A percentile compares a stretch with the other conserved stretches of the same genome.
Conservation (phyloP, 2,329 filamentous ascomycete genomes). For the Tolypocladium ophioglossoides region DNA sequence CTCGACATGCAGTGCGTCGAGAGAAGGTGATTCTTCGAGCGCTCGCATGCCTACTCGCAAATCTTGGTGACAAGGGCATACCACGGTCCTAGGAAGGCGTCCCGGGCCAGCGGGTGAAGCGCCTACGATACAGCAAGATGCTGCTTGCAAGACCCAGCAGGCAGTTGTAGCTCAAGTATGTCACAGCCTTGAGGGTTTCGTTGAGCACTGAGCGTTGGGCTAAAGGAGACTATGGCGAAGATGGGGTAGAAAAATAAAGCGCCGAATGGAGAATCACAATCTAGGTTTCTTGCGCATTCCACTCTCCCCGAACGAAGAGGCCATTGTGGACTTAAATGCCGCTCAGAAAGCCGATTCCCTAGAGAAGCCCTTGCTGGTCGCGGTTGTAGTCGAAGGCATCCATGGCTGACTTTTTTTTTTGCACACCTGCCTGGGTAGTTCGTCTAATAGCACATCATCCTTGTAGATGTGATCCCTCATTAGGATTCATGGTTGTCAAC, state of each 20-base stretch:
- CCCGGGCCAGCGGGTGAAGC: slow-evolving; percentile 25
- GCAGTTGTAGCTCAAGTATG: neutral
- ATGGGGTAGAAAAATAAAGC: neutral
- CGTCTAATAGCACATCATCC: too few relatives aligned
- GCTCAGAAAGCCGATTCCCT: neutral
- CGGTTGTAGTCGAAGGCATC: neutral
- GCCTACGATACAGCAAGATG: slow-evolving; percentile 25
- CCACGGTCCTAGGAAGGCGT: slow-evolving; percentile 25
- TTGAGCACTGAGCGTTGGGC: neutral
- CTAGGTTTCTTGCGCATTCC: neutral
- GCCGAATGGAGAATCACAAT: neutral
- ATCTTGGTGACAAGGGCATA: slow-evolving; percentile 24
- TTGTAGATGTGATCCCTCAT: too few relatives aligned
- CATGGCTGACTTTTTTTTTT: neutral
- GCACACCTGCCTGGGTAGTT: too few relatives aligned
- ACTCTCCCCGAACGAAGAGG: neutral
- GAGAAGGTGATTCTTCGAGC: slow-evolving; percentile 11
- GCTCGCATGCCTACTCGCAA: slow-evolving; percentile 17
- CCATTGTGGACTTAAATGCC: neutral
- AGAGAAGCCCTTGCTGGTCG: neutral
- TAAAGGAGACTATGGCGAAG: neutral
- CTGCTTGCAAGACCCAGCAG: slow-evolving; percentile 11
- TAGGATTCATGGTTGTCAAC: too few relatives aligned
- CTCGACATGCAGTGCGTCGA: slow-evolving; percentile 9
- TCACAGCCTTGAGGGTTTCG: neutral